phyloP scores from a whole-genome alignment of 23 red algal species.

The Pyropia haitanensis region DNA sequence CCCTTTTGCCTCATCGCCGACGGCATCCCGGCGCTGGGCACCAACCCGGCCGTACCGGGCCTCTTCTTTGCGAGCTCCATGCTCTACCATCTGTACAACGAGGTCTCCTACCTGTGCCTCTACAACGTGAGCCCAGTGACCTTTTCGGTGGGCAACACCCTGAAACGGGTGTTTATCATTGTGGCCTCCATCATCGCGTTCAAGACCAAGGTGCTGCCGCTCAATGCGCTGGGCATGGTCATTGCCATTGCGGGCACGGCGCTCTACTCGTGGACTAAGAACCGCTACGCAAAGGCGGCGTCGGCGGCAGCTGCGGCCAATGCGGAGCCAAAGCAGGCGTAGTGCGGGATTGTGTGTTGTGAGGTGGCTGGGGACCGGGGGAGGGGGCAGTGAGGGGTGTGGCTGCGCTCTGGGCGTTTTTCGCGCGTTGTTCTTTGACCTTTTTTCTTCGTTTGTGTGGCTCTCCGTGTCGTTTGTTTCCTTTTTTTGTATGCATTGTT shows the following conservation, averaged over 20 bases:
- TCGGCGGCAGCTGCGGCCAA: too few species aligned
- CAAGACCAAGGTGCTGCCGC: conserved; percentile 56
- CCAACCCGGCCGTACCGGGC: conserved; percentile 5
- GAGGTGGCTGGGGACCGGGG: too few species aligned
- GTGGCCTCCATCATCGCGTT: conserved; percentile 81
- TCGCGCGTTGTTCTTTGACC: too few species aligned
- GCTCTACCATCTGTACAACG: conserved; percentile 92
- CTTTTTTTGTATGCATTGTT: too few species aligned
- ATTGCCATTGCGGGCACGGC: conserved; percentile 64
- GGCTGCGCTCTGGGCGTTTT: too few species aligned
- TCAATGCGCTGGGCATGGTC: conserved; percentile 65
- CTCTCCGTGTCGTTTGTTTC: too few species aligned
- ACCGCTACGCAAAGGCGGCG: conserved; percentile 12
- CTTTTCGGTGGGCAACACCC: conserved; percentile 83
- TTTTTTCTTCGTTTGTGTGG: too few species aligned
- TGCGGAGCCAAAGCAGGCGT: too few species aligned
- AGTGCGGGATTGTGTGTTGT: too few species aligned
- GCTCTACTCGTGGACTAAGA: conserved; percentile 79
- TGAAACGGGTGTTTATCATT: conserved; percentile 90
- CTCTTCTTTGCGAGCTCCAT: conserved; percentile 47
- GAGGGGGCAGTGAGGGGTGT: too few species aligned
- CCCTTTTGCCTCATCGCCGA: conserved; percentile 68
- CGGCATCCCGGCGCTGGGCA: conserved; percentile 32
- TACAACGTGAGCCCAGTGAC: conserved; percentile 70
- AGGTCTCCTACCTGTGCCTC: conserved; percentile 74